Conservation (phyloP, 257 asterid species). For the Ilex asprella region DNA sequence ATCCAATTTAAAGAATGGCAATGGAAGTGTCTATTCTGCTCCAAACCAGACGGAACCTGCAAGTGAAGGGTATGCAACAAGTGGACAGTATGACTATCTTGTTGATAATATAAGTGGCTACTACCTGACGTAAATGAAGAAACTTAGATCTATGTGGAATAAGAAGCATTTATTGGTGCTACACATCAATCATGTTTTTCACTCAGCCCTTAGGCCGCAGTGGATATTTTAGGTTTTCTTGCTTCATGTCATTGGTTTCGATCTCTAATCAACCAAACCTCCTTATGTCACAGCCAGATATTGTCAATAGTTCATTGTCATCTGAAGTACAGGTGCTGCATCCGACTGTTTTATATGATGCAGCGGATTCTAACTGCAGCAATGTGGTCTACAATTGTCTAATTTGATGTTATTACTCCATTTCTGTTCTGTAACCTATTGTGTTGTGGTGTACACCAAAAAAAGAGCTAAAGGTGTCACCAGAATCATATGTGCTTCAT, state of each 20-base stretch:
- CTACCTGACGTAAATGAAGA: constrained; percentile 31
- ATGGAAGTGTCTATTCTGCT: constrained; percentile 6
- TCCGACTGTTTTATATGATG: not conserved
- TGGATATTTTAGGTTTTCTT: too few species aligned
- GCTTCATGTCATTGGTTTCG: not conserved
- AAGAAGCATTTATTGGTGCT: constrained; percentile 21
- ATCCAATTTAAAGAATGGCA: constrained; percentile 29
- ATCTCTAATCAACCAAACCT: not conserved
- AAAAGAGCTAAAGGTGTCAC: too few species aligned
- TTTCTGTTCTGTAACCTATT: too few species aligned
- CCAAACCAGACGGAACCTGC: constrained; percentile 15
- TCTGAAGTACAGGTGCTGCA: constrained; percentile 19
- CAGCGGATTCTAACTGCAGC: constrained; percentile 29
- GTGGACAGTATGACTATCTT: constrained; percentile 42
- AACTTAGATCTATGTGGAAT: constrained; percentile 18
- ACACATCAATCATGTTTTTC: constrained; percentile 23
- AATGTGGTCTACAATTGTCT: not conserved
- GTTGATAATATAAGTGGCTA: constrained; percentile 49
- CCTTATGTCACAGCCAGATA: constrained; percentile 7
- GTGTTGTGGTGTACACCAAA: too few species aligned
- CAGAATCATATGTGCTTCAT: too few species aligned
- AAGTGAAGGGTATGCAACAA: constrained; percentile 37
- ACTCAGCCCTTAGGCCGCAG: constrained; percentile 19
- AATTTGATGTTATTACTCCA: too few species aligned
- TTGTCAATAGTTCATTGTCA: constrained; percentile 44